Evolutionary conservation across 1,139 yeast genomes (phyloP).

Genomic region (Meyerozyma smithsonii): DNA sequence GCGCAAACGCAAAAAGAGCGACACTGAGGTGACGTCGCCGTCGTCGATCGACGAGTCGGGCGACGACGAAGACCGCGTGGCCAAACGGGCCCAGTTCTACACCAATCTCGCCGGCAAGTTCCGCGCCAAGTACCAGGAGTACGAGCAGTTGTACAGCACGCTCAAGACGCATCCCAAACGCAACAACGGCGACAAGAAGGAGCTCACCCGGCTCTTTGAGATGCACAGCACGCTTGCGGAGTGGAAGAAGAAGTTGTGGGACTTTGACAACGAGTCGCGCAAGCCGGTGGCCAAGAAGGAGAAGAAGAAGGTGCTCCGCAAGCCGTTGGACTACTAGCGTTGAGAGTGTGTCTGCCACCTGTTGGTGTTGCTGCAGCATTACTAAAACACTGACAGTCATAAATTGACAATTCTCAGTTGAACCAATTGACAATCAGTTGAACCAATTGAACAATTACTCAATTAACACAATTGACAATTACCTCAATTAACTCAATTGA

Average conservation of each 20-base stretch:
- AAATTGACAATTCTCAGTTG: too few relatives aligned
- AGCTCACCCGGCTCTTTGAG: constrained; percentile 19
- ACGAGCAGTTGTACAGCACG: constrained; percentile 10
- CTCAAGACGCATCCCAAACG: constrained; percentile 10
- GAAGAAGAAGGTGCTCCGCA: background rate
- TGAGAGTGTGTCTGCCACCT: too few relatives aligned
- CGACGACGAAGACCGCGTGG: constrained; percentile 11
- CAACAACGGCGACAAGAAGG: constrained; percentile 15
- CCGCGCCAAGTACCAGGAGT: constrained; percentile 12
- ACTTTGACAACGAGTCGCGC: constrained; percentile 29
- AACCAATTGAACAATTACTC: too few relatives aligned
- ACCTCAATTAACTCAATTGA: too few relatives aligned
- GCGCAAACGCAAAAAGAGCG: constrained; percentile 2
- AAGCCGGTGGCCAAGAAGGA: constrained; percentile 30
- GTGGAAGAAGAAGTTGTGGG: constrained; percentile 26
- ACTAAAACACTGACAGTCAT: too few relatives aligned
- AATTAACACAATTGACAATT: too few relatives aligned
- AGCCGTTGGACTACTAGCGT: background rate
- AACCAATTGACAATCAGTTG: too few relatives aligned
- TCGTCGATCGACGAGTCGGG: constrained; percentile 20
- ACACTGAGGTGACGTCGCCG: constrained; percentile 22
- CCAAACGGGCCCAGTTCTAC: constrained; percentile 20
- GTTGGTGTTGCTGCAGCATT: too few relatives aligned
- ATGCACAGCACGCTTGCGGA: constrained; percentile 21
- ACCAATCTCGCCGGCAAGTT: constrained; percentile 13